Evolutionary conservation across 441 rosid species (phyloP), one percentile per base, ranked within the genome.

Genomic region (Eutrema salsugineum): DNA sequence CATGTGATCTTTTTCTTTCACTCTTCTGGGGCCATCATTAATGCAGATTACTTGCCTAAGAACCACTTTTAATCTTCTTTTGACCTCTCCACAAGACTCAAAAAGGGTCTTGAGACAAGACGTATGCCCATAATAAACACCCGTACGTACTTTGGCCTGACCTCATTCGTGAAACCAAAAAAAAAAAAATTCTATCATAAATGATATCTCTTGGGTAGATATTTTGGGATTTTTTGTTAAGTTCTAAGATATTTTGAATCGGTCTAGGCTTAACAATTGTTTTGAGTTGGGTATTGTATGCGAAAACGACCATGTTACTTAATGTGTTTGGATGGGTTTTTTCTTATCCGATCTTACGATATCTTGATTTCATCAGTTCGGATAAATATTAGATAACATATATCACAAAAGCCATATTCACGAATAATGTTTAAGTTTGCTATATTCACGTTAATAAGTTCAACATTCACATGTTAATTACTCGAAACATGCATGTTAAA

Each of bases 1-100:
- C 75, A 71, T 71, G 62, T 71, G 61, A 54, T 70, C 54, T 71
- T 61, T 53, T 71, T 71, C 75, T 71, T 71, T 61, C 68, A 71
- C 54, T 20, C 75, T 61, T 61, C 50, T 61, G 68, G 75, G 7
- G 16, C 15, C 32, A 50, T 50, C 53, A 40, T 20, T 50, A 30
- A 6, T 61, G 40, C 46, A 61, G n/a, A 32, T 30, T 35, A 70
- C 44, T 50, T 24, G 54, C 60, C 68, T 30, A 60, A 49, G 60
- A 38, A 40, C 60, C 12, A n/a, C 68, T 71, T 61, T 61, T 61
- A 28, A 3, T 28, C 68, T 61, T 40, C 61, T 49, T 22, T 71
- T 71, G 61, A 70, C 60, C 33, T 30, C 75, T 71, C 54, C 33
- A 50, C 46, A 19, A 14, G 19, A 70, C 55, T 61, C 17, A 39